A percentile compares a stretch with the other conserved stretches of the same genome.
Conservation (phyloP, 169 alveolate genomes). For the Eimeria acervulina region DNA sequence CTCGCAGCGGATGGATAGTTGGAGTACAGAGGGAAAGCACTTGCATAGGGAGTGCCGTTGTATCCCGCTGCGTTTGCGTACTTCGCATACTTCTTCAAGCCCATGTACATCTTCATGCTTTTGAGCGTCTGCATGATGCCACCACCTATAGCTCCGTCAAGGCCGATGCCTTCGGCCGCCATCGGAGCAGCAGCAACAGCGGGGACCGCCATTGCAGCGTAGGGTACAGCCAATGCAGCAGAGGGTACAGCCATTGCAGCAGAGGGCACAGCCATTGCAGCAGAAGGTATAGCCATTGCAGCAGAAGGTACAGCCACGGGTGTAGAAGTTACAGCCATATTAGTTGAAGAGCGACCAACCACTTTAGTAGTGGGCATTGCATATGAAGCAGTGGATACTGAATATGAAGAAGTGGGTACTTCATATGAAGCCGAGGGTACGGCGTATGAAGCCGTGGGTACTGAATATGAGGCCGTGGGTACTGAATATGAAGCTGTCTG, state of each 20-base stretch:
- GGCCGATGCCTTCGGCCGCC: not conserved
- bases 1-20: not conserved
- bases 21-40: not conserved
- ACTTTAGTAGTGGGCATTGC: not conserved
- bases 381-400: not conserved
- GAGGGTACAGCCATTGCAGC: not conserved
- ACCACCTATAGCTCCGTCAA: not conserved
- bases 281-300: not conserved
- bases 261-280: not conserved
- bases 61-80: conserved; percentile 4
- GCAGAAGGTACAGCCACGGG: not conserved
- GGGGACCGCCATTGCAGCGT: not conserved
- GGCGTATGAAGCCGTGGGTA: not conserved
- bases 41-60: not conserved
- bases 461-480: not conserved
- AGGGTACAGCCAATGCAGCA: not conserved
- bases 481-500: not conserved
- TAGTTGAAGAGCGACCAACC: not conserved
- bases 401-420: not conserved
- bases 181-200: conserved; percentile 1
- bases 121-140: not conserved
- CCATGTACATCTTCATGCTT: not conserved
- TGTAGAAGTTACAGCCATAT: not conserved
- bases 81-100: conserved; percentile 5
- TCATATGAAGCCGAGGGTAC: not conserved